Base-by-base conservation (phyloP, 2,329 filamentous ascomycete species). In the Ascochyta koolunga region DNA sequence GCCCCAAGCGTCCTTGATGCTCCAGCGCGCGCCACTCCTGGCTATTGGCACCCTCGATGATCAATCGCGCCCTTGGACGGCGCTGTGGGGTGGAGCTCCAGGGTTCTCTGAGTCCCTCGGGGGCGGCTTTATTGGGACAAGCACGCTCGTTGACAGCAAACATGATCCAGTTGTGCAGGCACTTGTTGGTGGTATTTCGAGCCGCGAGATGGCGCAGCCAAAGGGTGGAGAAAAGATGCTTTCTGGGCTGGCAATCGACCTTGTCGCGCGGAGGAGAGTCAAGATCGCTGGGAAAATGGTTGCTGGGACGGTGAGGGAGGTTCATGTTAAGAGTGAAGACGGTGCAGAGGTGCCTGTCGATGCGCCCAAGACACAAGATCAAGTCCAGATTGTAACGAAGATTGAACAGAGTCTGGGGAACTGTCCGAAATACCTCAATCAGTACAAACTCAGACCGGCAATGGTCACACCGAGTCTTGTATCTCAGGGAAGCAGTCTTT, bases 361-460 rank as follows among this genome's bases (percentile, higher is more conserved):
- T 29, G 49, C 54, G 0, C 49, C 58, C 1, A 38, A 53, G 16
- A 57, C 54, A 25, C 66, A 70, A 40, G 69, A 71, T 3, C 73
- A 80, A 52, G 72, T 83, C 2, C 83, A 87, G 61, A 76, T 93
- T 31, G 86, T 88, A 13, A 78, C 91, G 38, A 82, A 83, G 35
- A 85, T 96, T 50, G 82, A 88, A 27, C 87, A 90, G 72, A 89
- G 86, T 60, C 67, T 96, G 8, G 84, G 90, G 0, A 96, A 95
- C 64, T 96, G 91, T 65, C 91, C 91, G 1, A 96, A 96, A 73
- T 96, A 96, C 65, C 70, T 96, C 29, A 95, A 93, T 72, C 85
- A 84, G 65, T 92, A 89, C 69, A 77, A 78, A 2, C 84, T 96
- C 33, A 68, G 75, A 2, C 80, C 82, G 5, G 80, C 83, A 38